These are phyloP conservation scores for Scleroderma citrinum DNA, from an alignment of 768 basidiomycete species.

Conservation along the genomic window DNA sequence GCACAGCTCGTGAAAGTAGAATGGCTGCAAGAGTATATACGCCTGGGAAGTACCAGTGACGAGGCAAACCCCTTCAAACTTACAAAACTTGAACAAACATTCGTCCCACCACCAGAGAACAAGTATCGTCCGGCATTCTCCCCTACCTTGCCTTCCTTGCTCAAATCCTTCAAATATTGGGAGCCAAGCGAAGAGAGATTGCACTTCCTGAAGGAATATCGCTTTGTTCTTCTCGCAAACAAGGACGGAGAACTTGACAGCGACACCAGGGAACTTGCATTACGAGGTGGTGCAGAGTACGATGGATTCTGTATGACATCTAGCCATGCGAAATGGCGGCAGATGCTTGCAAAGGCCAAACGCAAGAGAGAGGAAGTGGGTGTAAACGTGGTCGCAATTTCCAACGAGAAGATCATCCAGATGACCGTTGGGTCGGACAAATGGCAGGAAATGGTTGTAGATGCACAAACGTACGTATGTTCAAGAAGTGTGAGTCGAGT, in stretches of 20 bases:
- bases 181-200: slow-evolving; percentile 60
- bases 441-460: slow-evolving; percentile 49
- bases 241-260: slow-evolving; percentile 42
- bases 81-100: slow-evolving; percentile 44
- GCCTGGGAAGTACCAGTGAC: slow-evolving; percentile 37
- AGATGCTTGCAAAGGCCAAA: slow-evolving; percentile 45
- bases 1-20: slow-evolving; percentile 57
- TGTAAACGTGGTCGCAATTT: slow-evolving; percentile 47
- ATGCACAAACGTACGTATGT: slow-evolving; percentile 43
- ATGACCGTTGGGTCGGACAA: slow-evolving; percentile 46
- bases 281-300: slow-evolving; percentile 52
- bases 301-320: slow-evolving; percentile 53
- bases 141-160: slow-evolving; percentile 38
- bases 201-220: slow-evolving; percentile 44
- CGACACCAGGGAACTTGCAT: slow-evolving; percentile 49
- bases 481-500: neutral
- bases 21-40: slow-evolving; percentile 61
- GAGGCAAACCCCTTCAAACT: slow-evolving; percentile 29
- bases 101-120: slow-evolving; percentile 42
- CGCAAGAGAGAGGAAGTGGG: slow-evolving; percentile 40
- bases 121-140: slow-evolving; percentile 59
- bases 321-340: slow-evolving; percentile 46
- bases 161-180: slow-evolving; percentile 56
- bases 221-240: slow-evolving; percentile 60
- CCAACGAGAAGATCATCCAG: slow-evolving; percentile 40